These are phyloP conservation scores for Teunomyces barrocoloradensis DNA, from an alignment of 805 yeast species.

Conservation along the genomic window DNA sequence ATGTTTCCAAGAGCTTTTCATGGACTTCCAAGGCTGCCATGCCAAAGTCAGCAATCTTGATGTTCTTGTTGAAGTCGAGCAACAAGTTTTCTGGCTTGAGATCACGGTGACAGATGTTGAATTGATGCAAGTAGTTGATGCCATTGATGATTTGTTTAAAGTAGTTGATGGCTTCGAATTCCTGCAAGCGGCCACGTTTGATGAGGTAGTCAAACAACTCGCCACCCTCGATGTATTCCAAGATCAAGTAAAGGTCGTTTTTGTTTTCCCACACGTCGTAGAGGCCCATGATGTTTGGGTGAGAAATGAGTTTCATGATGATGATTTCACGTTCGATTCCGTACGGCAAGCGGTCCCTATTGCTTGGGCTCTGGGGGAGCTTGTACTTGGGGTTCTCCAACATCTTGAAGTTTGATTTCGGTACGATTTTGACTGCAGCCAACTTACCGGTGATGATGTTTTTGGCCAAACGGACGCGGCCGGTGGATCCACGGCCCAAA, in stretches of 20 bases:
- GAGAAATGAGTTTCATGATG: slow-evolving; percentile 77
- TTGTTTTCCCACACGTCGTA: slow-evolving; percentile 89
- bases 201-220: slow-evolving; percentile 91
- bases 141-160: slow-evolving; percentile 85
- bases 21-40: slow-evolving; percentile 95
- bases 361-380: slow-evolving; percentile 33
- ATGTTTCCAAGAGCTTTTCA: slow-evolving; percentile 81
- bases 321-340: slow-evolving; percentile 87
- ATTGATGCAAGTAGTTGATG: slow-evolving; percentile 78
- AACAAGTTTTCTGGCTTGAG: slow-evolving; percentile 78
- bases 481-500: slow-evolving; percentile 94
- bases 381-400: slow-evolving; percentile 46
- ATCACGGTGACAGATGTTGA: slow-evolving; percentile 86
- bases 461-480: slow-evolving; percentile 89
- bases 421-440: slow-evolving; percentile 96
- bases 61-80: slow-evolving; percentile 79
- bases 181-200: slow-evolving; percentile 84
- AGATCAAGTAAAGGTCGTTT: slow-evolving; percentile 75
- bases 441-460: slow-evolving; percentile 80
- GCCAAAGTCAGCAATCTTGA: slow-evolving; percentile 97
- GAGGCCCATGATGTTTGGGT: slow-evolving; percentile 73
- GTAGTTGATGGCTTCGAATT: slow-evolving; percentile 84
- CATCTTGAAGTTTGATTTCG: slow-evolving; percentile 67
- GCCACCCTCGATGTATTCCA: slow-evolving; percentile 97
- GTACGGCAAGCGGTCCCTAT: slow-evolving; percentile 60